Evolutionary conservation across 495 filamentous ascomycete species (phyloP), one percentile per base, ranked within the genome.

Genomic region (Talaromyces trachyspermus): DNA sequence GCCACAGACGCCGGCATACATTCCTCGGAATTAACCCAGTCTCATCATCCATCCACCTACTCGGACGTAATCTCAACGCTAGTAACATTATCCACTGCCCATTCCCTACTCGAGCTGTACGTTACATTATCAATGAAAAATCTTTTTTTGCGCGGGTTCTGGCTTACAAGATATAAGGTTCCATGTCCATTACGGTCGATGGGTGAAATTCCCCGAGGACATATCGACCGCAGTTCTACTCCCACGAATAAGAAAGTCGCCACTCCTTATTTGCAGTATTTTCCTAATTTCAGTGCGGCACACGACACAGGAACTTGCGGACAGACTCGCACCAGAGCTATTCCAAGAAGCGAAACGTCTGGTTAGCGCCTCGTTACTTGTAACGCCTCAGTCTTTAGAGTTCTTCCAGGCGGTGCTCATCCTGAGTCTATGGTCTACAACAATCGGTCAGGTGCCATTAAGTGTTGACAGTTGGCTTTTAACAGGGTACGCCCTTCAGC

Each of bases 391-490:
- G 39, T 43, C 65, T 4, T 57, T 70, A 9, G 65, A 69, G 37
- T 71, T 72, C 47, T 74, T 74, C 19, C 69, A 74, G 50, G 65
- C 68, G 5, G 50, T 57, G 4, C 50, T 74, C 4, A 61, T 74
- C 23, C 53, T 72, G 0, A 65, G 65, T 42, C 53, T 72, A 56
- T 74, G 70, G 70, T 72, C 69, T 9, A 74, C 69, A 5, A 74
- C 70, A 2, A 68, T 74, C 2, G 69, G 65, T 1, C 66, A 72
- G 46, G 60, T 70, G 11, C 69, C 68, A 0, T 54, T 74, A 43
- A 67, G 70, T 27, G 64, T 72, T 18, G 70, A 72, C 49, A 74
- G 66, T 40, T 71, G 69, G 70, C 58, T 74, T 14, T 50, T 74
- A 2, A 71, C 63, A 48, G 68, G 70, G 5, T 71, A 68, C 54